Base-by-base conservation (phyloP, 306 rosid species). In the Sindora glabra region DNA sequence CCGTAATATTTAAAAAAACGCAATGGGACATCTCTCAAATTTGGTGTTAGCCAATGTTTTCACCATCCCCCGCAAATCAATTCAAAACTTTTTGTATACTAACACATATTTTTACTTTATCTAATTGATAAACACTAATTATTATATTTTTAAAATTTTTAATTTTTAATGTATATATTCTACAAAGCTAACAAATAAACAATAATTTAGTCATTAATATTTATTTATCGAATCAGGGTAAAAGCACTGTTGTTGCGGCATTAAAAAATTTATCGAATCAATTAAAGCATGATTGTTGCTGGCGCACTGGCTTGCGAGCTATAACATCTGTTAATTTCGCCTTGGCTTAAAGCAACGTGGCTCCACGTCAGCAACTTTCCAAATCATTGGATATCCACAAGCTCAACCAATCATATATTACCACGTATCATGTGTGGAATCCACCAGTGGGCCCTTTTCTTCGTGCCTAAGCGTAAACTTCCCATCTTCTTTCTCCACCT, bases 391-490 rank as follows among this genome's bases (percentile, higher is more conserved):
- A 61, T 50, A 21, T 19, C 24, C 26, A 17, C 46, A 63, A 59
- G 18, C 39, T 19, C 36, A 8, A 2, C 55, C 26, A 22, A 40
- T 36, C 1, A 1, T 0, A 0, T 0, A 11, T 0, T 1, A 34
- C 72, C 83, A 61, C 77, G 64, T 64, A 75, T 67, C 34, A 0
- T 0, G 0, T 0, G 59, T 70, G 77, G 80, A 37, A 24, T 74
- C 86, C 79, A 26, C 2, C 26, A n/a, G n/a, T 3, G 13, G 22
- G 25, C 18, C 41, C 63, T 51, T 78, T 83, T 67, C 95, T 89
- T 89, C 85, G 27, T 36, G 59, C 61, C 65, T 74, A 89, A 86
- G 95, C 81, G 53, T 73, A 30, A 64, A 54, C 30, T n/a, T 14
- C 51, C 59, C 39, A 53, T 68, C 68, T 49, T 67, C 70, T 60